These are phyloP conservation scores for Auricularia heimuer DNA, from an alignment of 768 basidiomycete species.

Conservation along the genomic window DNA sequence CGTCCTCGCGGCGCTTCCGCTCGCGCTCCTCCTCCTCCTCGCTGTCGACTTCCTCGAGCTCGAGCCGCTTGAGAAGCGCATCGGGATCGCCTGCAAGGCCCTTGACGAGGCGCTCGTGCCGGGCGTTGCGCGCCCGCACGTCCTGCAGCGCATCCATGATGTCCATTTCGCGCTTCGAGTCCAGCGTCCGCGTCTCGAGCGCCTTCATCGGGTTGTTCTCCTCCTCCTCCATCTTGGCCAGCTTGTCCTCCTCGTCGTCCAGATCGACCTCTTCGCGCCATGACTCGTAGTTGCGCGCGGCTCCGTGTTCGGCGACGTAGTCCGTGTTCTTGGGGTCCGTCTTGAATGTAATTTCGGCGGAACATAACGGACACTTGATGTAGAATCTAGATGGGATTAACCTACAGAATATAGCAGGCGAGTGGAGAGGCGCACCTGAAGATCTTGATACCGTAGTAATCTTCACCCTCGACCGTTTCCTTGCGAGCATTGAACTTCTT, in stretches of 20 bases:
- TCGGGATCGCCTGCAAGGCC: slow-evolving; percentile 54
- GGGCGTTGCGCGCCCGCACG: slow-evolving; percentile 74
- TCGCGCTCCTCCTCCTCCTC: slow-evolving; percentile 71
- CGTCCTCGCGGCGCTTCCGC: slow-evolving; percentile 54
- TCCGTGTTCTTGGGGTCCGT: slow-evolving; percentile 98
- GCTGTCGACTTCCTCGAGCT: slow-evolving; percentile 44
- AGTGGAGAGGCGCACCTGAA: slow-evolving; percentile 63
- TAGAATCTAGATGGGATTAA: neutral
- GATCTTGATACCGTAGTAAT: slow-evolving; percentile 97
- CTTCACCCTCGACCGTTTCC: slow-evolving; percentile 94
- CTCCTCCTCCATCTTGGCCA: slow-evolving; percentile 81
- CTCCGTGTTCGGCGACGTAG: slow-evolving; percentile 89
- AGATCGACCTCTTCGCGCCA: slow-evolving; percentile 79
- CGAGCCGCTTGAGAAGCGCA: slow-evolving; percentile 55
- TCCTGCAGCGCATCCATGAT: slow-evolving; percentile 93
- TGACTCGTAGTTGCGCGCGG: slow-evolving; percentile 94
- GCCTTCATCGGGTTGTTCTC: slow-evolving; percentile 97
- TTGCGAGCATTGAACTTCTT: slow-evolving; percentile 99
- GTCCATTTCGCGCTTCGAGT: slow-evolving; percentile 97
- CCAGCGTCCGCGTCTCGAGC: slow-evolving; percentile 83
- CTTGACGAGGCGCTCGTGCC: slow-evolving; percentile 54
- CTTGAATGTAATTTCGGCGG: slow-evolving; percentile 98
- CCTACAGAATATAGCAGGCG: neutral
- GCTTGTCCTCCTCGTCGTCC: slow-evolving; percentile 66
- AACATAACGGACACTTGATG: slow-evolving; percentile 71